Base-by-base conservation (phyloP, 768 basidiomycete species). In the Podaxis sp. region DNA sequence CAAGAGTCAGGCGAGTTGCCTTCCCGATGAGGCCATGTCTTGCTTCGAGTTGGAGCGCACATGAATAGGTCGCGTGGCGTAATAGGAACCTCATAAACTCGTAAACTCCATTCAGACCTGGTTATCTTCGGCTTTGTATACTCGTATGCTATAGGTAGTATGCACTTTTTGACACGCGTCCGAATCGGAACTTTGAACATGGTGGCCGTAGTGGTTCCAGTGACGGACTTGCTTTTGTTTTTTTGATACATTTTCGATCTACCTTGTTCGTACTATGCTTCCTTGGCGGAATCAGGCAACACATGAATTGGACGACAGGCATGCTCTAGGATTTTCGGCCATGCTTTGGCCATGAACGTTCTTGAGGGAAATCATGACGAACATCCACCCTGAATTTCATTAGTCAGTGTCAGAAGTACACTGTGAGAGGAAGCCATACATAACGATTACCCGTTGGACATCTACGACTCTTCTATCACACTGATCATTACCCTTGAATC, bases 21-120 rank as follows among this genome's bases (percentile, higher is more conserved):
- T 87, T 39, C 82, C 85, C 0, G 79, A 84, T 22, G 74, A 77
- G 12, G 68, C 77, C 17, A 67, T 84, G 66, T 57, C 57, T n/a
- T 65, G 65, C 40, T 68, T 68, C 57, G 55, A 65, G 26, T 51
- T 22, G 57, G n/a, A 56, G 38, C 19, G 44, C 44, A n/a, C 28
- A 54, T 61, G 60, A 46, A 42, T 49, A 36, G 38, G 17, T 26
- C 24, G 52, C 15, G 15, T 30, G 15, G 12, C 36, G 33, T 53
- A 24, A 28, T 61, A 52, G 51, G 39, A 12, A 17, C 51, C 26
- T 46, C 33, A 51, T 8, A n/a, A 28, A 2, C 40, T 55, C 28
- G 13, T 44, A 38, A 62, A 46, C 42, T 52, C 59, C 48, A 26
- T 52, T 28, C 30, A 26, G n/a, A 13, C 38, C 4, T 26, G 36